Base-by-base conservation (phyloP, 2,329 filamentous ascomycete species). In the Diaporthe eres region DNA sequence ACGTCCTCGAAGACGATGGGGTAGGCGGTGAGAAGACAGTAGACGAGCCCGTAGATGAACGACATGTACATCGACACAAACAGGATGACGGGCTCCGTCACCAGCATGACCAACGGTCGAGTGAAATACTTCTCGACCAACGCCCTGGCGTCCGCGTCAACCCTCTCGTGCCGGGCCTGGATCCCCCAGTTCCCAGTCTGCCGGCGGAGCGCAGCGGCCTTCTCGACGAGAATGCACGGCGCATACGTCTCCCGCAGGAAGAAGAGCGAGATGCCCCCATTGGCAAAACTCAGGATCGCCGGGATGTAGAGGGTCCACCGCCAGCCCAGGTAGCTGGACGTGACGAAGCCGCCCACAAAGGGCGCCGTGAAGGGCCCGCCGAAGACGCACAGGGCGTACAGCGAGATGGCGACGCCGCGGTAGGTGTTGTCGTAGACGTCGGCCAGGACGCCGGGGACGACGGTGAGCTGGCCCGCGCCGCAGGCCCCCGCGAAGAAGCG, bases 71-170 rank as follows among this genome's bases (percentile, higher is more conserved):
- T 37, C 22, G 74, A 75, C 42, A 90, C 84, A 2, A 89, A 83
- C 76, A 90, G 86, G 79, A 88, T 88, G 58, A 90, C 89, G 0
- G 90, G 90, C 2, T 88, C 90, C n/a, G 82, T 79, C n/a, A 91
- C 84, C 28, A 91, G 83, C 77, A 81, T 77, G 15, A 65, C 31
- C 37, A 81, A n/a, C 12, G 80, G 80, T 15, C 79, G 77, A 19
- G 65, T 77, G 19, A 81, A 76, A 31, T 80, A 78, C 28, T 73
- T 71, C n/a, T 75, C 71, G 22, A 77, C 71, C 19, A 80, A 42
- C 4, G 57, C 78, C 25, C 34, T 47, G 1, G 77, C 49, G 55
- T 77, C 44, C 53, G 72, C 39, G 47, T 77, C 63, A 15, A 74
- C 12, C 67, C 65, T 47, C 37, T 76, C 70, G 8, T 74, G 60